A percentile compares a stretch with the other conserved stretches of the same genome.
Conservation (phyloP, 176 grass and related monocot genomes). For the Bromus sterilis region DNA sequence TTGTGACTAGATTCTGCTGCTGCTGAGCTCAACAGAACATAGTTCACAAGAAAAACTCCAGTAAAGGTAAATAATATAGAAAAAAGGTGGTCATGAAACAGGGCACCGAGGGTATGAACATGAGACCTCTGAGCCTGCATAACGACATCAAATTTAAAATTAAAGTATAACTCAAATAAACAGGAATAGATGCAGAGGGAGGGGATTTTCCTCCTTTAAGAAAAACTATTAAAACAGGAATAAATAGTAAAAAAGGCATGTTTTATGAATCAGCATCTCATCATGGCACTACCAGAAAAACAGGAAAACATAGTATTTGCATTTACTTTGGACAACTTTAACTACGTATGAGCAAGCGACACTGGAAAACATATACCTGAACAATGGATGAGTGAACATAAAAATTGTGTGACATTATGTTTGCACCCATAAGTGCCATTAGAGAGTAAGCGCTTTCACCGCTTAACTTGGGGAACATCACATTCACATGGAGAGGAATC, state of each 20-base stretch:
- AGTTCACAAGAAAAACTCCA: constrained; percentile 77
- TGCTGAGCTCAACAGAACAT: constrained; percentile 64
- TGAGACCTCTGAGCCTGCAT: constrained; percentile 49
- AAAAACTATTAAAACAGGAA: too few relatives aligned
- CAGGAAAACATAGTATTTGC: too few relatives aligned
- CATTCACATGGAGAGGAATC: constrained; percentile 52
- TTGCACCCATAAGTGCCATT: constrained; percentile 80
- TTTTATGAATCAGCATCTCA: not conserved
- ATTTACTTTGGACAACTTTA: not conserved
- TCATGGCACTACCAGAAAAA: too few relatives aligned
- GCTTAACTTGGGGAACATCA: constrained; percentile 75
- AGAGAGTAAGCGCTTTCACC: constrained; percentile 78
- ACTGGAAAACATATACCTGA: constrained; percentile 34
- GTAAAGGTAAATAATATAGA: constrained; percentile 76
- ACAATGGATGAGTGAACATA: constrained; percentile 80
- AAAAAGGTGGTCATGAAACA: constrained; percentile 83
- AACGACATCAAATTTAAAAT: constrained; percentile 27
- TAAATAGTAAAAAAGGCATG: too few relatives aligned
- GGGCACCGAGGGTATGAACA: constrained; percentile 20
- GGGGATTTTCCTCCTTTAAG: too few relatives aligned
- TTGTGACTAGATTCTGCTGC: constrained; percentile 42
- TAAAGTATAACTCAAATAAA: not conserved
- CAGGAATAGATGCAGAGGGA: too few relatives aligned
- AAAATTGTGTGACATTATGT: constrained; percentile 80
- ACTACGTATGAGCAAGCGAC: not conserved